Conservation (phyloP, 2,329 filamentous ascomycete species). For the Aspergillus pseudotamarii region DNA sequence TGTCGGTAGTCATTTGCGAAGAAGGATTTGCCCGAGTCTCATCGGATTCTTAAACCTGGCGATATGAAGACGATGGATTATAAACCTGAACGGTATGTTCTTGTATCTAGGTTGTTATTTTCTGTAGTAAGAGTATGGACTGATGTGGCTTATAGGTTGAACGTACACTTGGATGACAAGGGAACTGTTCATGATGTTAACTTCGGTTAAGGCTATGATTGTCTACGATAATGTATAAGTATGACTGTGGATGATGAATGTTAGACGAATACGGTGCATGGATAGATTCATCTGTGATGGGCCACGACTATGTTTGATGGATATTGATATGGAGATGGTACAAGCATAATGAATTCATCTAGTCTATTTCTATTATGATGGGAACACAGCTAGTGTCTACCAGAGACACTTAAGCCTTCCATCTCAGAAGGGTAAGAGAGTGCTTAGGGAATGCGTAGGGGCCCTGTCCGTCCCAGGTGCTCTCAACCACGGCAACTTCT, state of each 20-base stretch:
- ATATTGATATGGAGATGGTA: background rate
- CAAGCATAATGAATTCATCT: background rate
- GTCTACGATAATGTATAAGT: background rate
- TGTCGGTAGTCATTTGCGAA: conserved; percentile 46
- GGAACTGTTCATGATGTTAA: conserved; percentile 49
- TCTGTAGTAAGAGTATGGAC: background rate
- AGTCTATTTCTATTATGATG: background rate
- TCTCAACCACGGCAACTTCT: conserved; percentile 63
- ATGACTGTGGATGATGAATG: background rate
- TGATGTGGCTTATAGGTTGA: conserved; percentile 38
- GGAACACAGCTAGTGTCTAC: background rate
- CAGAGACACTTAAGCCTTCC: conserved; percentile 41
- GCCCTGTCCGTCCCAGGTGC: conserved; percentile 65
- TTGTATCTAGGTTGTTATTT: background rate
- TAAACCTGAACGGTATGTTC: conserved; percentile 44
- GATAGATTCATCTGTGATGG: background rate
- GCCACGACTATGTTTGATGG: background rate
- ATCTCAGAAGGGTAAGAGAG: conserved; percentile 68
- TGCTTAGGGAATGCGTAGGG: conserved; percentile 69
- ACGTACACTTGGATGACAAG: conserved; percentile 47
- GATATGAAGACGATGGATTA: conserved; percentile 45
- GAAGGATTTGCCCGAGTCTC: conserved; percentile 47
- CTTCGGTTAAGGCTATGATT: conserved; percentile 33
- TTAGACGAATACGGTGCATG: background rate
- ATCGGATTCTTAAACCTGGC: conserved; percentile 47